Base-by-base conservation (phyloP, 306 rosid species). In the Pachyrhizus erosus region DNA sequence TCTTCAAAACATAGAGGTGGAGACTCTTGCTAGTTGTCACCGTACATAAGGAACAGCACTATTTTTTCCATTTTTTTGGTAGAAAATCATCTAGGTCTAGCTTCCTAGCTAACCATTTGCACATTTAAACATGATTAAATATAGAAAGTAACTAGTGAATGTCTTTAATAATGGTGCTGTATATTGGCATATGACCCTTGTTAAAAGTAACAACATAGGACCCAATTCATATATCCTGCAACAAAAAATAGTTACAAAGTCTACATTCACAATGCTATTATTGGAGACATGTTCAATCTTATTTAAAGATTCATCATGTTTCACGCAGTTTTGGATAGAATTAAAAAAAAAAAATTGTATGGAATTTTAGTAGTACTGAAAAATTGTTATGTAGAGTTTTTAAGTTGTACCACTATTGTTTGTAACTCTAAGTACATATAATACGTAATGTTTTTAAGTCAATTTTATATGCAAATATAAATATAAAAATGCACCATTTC, bases 31-130 rank as follows among this genome's bases (percentile, higher is more conserved):
- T 43, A 76, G 64, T 67, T 73, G 81, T 17, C 76, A 79, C 72
- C 76, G 72, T 78, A 84, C 80, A 54, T 18, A 39, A 72, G 7
- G 13, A 73, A 33, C 72, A 58, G 20, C 20, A 78, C 70, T 5
- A 8, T 37, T 52, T 80, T 84, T 80, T 82, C 87, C 60, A 75
- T 46, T 27, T 80, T 85, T 72, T 68, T 24, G 81, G 79, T 64
- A 58, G 0, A 79, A 72, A 73, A 73, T 74, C 42, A 75, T 20
- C 5, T 66, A 43, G 0, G 31, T 51, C 34, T 13, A 51, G 78
- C 46, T 39, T 48, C 18, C 33, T 58, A 1, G 60, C 69, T 66
- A 75, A 68, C 51, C 70, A 80, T 67, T 78, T 80, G 75, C 84
- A 80, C 82, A 84, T 66, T 80, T 80, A 68, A 80, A 68, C 67